Evolutionary conservation across 2,329 filamentous ascomycete genomes (phyloP), one percentile per base, ranked within the genome.

Genomic region (Colletotrichum sp.): DNA sequence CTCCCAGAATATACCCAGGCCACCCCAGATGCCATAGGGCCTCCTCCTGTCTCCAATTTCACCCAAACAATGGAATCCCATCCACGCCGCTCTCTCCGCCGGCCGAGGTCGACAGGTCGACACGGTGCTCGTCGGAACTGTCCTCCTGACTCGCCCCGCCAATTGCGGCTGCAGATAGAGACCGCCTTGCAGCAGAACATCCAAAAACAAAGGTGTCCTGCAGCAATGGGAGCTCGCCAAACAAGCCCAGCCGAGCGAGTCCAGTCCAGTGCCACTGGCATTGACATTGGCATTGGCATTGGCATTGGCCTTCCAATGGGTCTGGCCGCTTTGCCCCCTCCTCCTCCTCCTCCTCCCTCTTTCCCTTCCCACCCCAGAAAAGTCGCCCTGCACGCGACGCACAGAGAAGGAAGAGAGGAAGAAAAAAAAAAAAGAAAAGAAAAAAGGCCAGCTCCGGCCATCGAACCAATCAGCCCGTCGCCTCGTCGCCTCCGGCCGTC

Each of bases 101-200:
- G 21, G 63, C 32, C 63, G 32, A 49, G 63, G 36, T 36, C 70
- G 34, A 59, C 30, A 15, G 69, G 30, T 21, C 18, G 15, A 63
- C 9, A n/a, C 9, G 10, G 60, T 63, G 18, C 28, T 28, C 24
- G 26, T 16, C 32, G 52, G 21, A 24, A 24, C 12, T 59, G 28
- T 64, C 60, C 32, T 64, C 32, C 71, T 71, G 71, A 71, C 71
- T 71, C 71, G 71, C 71, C 67, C 71, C 59, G 34, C 71, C 49
- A 65, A 59, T 34, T 60, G 66, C 59, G 44, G 44, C 68, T 71
- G 32, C 67, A 66, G 66, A n/a, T 28, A 24, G n/a, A 26, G 30
- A n/a, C 60, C 60, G 39, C 62, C 52, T 44, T 59, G 71, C 8
- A 63, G 68, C 55, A 21, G 39, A 44, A 44, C 39, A n/a, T 44